These are phyloP conservation scores for Lipomyces yamanashiensis DNA, from an alignment of 805 yeast genomes.

Conservation along the genomic window DNA sequence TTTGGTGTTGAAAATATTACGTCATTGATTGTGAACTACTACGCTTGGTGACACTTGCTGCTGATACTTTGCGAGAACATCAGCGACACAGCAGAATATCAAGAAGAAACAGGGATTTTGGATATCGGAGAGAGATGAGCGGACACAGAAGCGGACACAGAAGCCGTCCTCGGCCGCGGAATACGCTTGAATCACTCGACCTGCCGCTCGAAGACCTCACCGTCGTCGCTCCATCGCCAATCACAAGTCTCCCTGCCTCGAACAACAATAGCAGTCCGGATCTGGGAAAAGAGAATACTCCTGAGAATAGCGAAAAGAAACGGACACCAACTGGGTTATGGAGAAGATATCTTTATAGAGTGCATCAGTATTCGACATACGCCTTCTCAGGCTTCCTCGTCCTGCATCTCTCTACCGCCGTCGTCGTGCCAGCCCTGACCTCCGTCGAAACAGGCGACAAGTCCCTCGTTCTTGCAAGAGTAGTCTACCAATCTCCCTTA, in stretches of 20 bases:
- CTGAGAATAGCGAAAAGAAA: not conserved
- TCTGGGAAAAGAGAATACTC: not conserved
- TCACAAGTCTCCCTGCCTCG: too few relatives aligned
- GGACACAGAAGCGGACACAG: too few relatives aligned
- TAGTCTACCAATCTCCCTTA: constrained; percentile 60
- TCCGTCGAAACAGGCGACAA: constrained; percentile 52
- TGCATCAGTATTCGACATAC: constrained; percentile 66
- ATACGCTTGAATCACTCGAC: too few relatives aligned
- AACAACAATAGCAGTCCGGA: not conserved
- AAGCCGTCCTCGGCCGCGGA: too few relatives aligned
- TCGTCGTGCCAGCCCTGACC: constrained; percentile 57
- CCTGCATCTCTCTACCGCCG: constrained; percentile 61
- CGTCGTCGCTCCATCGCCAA: not conserved
- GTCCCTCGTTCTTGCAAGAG: constrained; percentile 64
- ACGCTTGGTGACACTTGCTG: too few relatives aligned
- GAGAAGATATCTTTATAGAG: constrained; percentile 24
- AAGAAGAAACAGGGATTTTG: too few relatives aligned
- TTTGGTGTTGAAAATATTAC: too few relatives aligned
- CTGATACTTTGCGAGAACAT: too few relatives aligned
- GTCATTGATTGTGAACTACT: too few relatives aligned
- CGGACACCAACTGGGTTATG: constrained; percentile 6
- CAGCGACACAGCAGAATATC: too few relatives aligned
- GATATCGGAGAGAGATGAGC: too few relatives aligned
- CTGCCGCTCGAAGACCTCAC: not conserved
- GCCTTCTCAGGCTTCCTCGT: constrained; percentile 61